Base-by-base conservation (phyloP, 306 rosid genomes). In the Canavalia ensiformis region DNA sequence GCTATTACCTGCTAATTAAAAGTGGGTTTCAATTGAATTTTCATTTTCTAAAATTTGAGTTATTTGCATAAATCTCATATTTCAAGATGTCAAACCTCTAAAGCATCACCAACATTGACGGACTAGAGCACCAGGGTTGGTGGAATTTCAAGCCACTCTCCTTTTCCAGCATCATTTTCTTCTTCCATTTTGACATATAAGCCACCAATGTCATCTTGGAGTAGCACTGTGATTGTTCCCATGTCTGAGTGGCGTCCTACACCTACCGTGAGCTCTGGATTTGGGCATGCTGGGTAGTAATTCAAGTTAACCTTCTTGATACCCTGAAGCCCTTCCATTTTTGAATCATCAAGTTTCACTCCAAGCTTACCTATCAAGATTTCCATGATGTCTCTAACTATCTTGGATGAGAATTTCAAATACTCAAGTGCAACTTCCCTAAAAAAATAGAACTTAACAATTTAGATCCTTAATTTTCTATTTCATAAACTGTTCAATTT, bases 161-260 rank as follows among this genome's bases (percentile, higher is more conserved):
- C 90, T n/a, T 67, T 80, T 37, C 34, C 86, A 52, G n/a, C 39
- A 62, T 12, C 66, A 18, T 45, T 44, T 4, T 77, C 83, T 62
- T 87, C 75, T 67, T 89, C 95, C 31, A 75, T 2, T 75, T 84
- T 90, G 51, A 85, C 94, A 49, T 78, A 83, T 39, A 90, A 72
- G 28, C 94, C 94, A 10, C 93, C 96, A 77, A 89, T 89, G 65
- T 76, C 91, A 71, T 91, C 93, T 74, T 91, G 90, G 13, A 91
- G 88, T 1, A 91, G 50, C 68, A 91, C 86, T 1, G 94, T 90
- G 28, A 91, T 46, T 5, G 87, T 78, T 11, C 91, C 90, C 82
- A 90, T 71, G 71, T 91, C 91, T 0, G 94, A 90, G 87, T 90
- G 97, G 6, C 94, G 85, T 50, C 94, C 92, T 25, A 88, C 92